Evolutionary conservation across 140 eudicot genomes (phyloP), one percentile per base, ranked within the genome.

Genomic region (Ambrosia hybrid): DNA sequence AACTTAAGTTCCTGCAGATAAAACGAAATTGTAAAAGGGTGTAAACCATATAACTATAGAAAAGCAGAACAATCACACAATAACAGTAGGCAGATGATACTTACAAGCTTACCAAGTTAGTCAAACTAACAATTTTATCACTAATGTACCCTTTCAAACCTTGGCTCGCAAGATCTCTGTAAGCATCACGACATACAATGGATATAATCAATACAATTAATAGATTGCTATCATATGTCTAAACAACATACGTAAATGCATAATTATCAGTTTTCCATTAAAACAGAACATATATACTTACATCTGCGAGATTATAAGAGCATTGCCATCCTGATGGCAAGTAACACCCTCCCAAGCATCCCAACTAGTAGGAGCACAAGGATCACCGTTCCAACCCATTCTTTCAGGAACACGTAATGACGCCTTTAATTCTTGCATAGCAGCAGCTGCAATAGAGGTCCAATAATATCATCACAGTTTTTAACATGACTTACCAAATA

Each of bases 311-410:
- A 94, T 62, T 4, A 83, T 92, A 46, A 94, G 94, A 61, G 86
- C 89, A 80, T 86, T 72, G 34, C 79, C 94, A 56, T 83, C 83
- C 60, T 81, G 82, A 72, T 84, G 90, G 66, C 98, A 92, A 12
- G 95, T 90, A 73, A 89, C 98, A 72, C 99, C 99, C 67, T 94
- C 99, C 99, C 99, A 93, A 10, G 99, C 96, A 90, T 86, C 97
- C 99, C 99, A 94, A 65, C 75, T 79, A 16, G 97, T 88, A 66
- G 99, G 99, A 73, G 99, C 94, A 63, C 99, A 94, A 11, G 99
- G 99, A 69, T 94, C 99, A 51, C 99, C 99, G 79, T 94, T 94
- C 99, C 99, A 94, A 9, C 99, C 99, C 99, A 94, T 94, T 77
- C 99, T 84, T 49, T 83, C 90, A 0, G 99, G 99, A 73, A 94